phyloP scores from a whole-genome alignment of 352 stramenopile genomes.

The Phytopythium aichiense region DNA sequence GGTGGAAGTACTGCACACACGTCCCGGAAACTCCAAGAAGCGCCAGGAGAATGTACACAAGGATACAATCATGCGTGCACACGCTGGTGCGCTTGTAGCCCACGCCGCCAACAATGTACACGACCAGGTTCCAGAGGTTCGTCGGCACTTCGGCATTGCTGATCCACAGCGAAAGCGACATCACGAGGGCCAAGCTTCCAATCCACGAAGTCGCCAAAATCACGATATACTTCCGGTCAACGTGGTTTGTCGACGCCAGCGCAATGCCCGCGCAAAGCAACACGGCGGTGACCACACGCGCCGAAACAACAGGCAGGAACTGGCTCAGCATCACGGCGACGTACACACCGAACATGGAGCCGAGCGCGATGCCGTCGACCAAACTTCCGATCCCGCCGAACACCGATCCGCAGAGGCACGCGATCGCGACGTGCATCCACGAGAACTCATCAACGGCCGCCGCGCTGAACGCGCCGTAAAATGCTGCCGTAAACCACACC shows the following conservation, averaged over 20 bases:
- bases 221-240: conserved; percentile 56
- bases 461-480: conserved; percentile 67
- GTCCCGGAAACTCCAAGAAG: conserved; percentile 33
- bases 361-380: conserved; percentile 49
- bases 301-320: conserved; percentile 60
- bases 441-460: conserved; percentile 35
- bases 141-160: conserved; percentile 48
- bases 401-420: conserved; percentile 63
- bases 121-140: conserved; percentile 66
- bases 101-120: conserved; percentile 58
- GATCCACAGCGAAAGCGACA: conserved; percentile 75
- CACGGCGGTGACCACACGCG: conserved; percentile 48
- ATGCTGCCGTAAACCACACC: conserved; percentile 55
- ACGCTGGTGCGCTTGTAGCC: conserved; percentile 39
- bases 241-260: conserved; percentile 28
- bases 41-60: conserved; percentile 57
- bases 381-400: conserved; percentile 68
- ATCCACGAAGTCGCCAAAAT: conserved; percentile 66
- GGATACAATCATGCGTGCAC: conserved; percentile 50
- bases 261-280: conserved; percentile 39
- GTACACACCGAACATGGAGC: conserved; percentile 66
- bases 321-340: conserved; percentile 51
- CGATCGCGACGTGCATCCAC: conserved; percentile 71
- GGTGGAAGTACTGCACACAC: conserved; percentile 44
- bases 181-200: conserved; percentile 55